phyloP scores from a whole-genome alignment of 768 basidiomycete genomes.

The Cubamyces lactineus region DNA sequence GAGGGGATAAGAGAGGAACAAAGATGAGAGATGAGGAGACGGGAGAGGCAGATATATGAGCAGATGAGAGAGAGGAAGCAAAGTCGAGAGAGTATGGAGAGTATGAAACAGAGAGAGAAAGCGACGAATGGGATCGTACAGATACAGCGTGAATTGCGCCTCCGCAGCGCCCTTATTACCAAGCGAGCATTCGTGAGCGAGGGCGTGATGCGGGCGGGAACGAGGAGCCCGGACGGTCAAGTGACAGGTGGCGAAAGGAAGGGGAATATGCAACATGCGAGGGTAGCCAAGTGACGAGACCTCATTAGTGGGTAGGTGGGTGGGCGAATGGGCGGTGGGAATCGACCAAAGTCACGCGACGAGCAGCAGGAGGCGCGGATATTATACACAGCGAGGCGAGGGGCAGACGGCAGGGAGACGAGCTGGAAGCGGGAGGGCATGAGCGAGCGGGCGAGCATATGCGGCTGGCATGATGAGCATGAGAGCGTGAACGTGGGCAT shows the following conservation, averaged over 20 bases:
- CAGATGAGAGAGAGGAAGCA: constrained; percentile 1
- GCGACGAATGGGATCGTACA: constrained; percentile 5
- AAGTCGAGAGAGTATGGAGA: neutral
- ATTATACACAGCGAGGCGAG: constrained; percentile 5
- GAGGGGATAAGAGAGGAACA: constrained; percentile 4
- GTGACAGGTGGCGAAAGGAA: neutral
- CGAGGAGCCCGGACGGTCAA: neutral
- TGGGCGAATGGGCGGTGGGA: neutral
- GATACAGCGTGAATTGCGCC: constrained; percentile 15
- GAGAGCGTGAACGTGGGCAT: neutral
- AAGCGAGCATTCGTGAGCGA: neutral
- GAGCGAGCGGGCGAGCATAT: constrained; percentile 6
- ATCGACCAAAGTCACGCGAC: neutral
- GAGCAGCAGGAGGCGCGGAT: constrained; percentile 2
- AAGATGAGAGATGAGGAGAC: neutral
- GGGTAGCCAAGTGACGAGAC: constrained; percentile 18
- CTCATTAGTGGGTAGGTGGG: constrained; percentile 8
- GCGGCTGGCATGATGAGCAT: constrained; percentile 4
- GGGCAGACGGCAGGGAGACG: neutral
- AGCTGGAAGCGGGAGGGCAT: neutral
- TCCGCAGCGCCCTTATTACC: neutral
- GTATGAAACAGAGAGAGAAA: constrained; percentile 14
- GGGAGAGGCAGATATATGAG: neutral
- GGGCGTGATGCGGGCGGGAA: neutral
- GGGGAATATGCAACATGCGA: constrained; percentile 21